Conservation (phyloP, 495 filamentous ascomycete species). For the Aspergillus nanangensis region DNA sequence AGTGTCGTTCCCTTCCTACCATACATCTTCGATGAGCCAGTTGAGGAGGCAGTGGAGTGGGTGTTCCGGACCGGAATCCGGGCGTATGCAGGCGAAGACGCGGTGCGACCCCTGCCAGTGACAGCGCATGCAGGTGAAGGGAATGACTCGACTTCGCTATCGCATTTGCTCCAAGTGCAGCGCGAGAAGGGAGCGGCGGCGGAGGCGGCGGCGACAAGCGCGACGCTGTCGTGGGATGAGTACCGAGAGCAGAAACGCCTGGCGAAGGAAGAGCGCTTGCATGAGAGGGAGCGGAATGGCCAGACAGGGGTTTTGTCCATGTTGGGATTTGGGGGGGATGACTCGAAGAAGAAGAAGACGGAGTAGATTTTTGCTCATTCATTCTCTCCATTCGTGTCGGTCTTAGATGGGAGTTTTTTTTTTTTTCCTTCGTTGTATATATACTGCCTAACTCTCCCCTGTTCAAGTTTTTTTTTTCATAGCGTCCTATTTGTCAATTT, state of each 20-base stretch:
- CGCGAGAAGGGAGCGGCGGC: slow-evolving; percentile 7
- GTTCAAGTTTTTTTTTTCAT: background rate
- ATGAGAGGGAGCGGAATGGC: slow-evolving; percentile 14
- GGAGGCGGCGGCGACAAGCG: slow-evolving; percentile 12
- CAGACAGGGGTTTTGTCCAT: slow-evolving; percentile 12
- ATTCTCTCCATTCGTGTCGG: too few species aligned
- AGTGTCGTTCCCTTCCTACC: slow-evolving; percentile 86
- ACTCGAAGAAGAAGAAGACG: slow-evolving; percentile 28
- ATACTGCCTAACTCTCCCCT: background rate
- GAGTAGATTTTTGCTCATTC: too few species aligned
- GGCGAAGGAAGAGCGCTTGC: slow-evolving; percentile 25
- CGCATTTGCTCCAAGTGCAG: slow-evolving; percentile 11
- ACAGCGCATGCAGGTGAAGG: slow-evolving; percentile 8
- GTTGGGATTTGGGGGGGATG: slow-evolving; percentile 16
- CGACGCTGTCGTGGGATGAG: slow-evolving; percentile 39
- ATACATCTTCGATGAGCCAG: slow-evolving; percentile 86
- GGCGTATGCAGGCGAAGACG: slow-evolving; percentile 59
- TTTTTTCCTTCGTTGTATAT: slow-evolving; percentile 5
- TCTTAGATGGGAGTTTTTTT: background rate
- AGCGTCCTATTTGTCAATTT: background rate
- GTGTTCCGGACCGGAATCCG: slow-evolving; percentile 75
- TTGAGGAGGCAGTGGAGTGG: slow-evolving; percentile 89
- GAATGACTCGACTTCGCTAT: slow-evolving; percentile 16
- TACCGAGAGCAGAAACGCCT: slow-evolving; percentile 30
- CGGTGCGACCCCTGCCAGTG: slow-evolving; percentile 34